A percentile compares a stretch with the other conserved stretches of the same genome.
Conservation (phyloP, 768 basidiomycete genomes). For the Collybiopsis confluens region DNA sequence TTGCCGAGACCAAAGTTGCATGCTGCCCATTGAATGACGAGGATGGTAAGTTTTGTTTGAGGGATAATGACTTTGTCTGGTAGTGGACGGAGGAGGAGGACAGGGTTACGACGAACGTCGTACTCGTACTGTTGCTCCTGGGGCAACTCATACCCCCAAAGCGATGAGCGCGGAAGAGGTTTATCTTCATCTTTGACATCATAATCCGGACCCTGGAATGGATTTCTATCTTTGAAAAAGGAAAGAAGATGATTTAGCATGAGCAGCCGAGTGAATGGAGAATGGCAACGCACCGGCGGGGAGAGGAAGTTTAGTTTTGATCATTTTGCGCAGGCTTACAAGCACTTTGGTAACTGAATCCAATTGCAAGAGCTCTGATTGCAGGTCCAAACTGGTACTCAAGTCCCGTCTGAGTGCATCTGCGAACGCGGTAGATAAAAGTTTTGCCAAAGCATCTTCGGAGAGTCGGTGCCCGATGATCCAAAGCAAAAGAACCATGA, state of each 20-base stretch:
- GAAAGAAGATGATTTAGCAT: neutral
- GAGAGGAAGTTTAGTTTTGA: slow-evolving; percentile 16
- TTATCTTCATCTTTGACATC: slow-evolving; percentile 15
- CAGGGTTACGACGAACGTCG: slow-evolving; percentile 16
- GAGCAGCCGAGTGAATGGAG: neutral
- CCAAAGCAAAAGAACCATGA: slow-evolving; percentile 20
- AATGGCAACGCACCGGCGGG: slow-evolving; percentile 2
- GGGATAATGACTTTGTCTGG: slow-evolving; percentile 43
- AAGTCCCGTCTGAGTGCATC: slow-evolving; percentile 9
- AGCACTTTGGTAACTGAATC: slow-evolving; percentile 12
- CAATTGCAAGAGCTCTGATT: slow-evolving; percentile 7
- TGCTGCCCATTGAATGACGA: slow-evolving; percentile 17
- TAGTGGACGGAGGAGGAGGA: slow-evolving; percentile 40
- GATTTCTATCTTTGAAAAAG: slow-evolving; percentile 13
- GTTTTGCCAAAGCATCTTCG: slow-evolving; percentile 11
- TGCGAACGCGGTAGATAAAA: slow-evolving; percentile 16
- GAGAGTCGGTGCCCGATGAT: slow-evolving; percentile 18
- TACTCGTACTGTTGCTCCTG: slow-evolving; percentile 13
- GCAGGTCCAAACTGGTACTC: neutral
- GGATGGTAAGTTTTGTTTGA: slow-evolving; percentile 17
- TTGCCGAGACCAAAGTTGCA: slow-evolving; percentile 19
- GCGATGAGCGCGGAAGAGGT: slow-evolving; percentile 14
- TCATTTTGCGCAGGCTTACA: slow-evolving; percentile 15
- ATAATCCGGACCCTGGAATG: slow-evolving; percentile 17
- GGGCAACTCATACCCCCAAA: slow-evolving; percentile 17